These are phyloP conservation scores for Centaurea solstitialis DNA, from an alignment of 129 eudicot genomes.

Conservation along the genomic window DNA sequence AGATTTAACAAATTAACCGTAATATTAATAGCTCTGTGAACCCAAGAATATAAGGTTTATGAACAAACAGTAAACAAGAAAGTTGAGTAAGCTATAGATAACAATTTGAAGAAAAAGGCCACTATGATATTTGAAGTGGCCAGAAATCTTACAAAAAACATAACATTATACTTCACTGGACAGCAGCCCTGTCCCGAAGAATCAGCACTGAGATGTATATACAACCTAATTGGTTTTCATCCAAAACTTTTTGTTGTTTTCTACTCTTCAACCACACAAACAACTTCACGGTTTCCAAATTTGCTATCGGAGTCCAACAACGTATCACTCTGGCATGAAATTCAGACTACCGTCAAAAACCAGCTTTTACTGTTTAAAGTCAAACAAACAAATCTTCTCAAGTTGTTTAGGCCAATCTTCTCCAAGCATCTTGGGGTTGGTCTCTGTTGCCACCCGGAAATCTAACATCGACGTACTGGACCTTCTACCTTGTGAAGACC, in stretches of 20 bases:
- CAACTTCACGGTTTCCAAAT: slow-evolving; percentile 24
- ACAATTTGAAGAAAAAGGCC: slow-evolving; percentile 27
- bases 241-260: slow-evolving; percentile 52
- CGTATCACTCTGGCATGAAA: slow-evolving; percentile 17
- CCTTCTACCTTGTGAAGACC: slow-evolving; percentile 26
- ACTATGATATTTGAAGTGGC: slow-evolving; percentile 43
- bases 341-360: slow-evolving; percentile 12
- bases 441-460: slow-evolving; percentile 65
- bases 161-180: slow-evolving; percentile 49
- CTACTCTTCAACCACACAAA: slow-evolving; percentile 28
- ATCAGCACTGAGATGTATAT: slow-evolving; percentile 67
- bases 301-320: slow-evolving; percentile 34
- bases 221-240: slow-evolving; percentile 55
- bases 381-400: slow-evolving; percentile 52
- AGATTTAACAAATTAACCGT: slow-evolving; percentile 7
- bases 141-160: slow-evolving; percentile 44
- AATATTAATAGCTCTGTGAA: slow-evolving; percentile 23
- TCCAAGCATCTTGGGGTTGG: slow-evolving; percentile 68
- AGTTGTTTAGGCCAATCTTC: slow-evolving; percentile 68
- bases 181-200: slow-evolving; percentile 48
- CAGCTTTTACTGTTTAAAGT: slow-evolving; percentile 22
- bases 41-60: slow-evolving; percentile 31
- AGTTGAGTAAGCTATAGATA: slow-evolving; percentile 35
- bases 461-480: slow-evolving; percentile 52
- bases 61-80: slow-evolving; percentile 24